phyloP scores from a whole-genome alignment of 1,284 basidiomycete species.

The Somion occarium region DNA sequence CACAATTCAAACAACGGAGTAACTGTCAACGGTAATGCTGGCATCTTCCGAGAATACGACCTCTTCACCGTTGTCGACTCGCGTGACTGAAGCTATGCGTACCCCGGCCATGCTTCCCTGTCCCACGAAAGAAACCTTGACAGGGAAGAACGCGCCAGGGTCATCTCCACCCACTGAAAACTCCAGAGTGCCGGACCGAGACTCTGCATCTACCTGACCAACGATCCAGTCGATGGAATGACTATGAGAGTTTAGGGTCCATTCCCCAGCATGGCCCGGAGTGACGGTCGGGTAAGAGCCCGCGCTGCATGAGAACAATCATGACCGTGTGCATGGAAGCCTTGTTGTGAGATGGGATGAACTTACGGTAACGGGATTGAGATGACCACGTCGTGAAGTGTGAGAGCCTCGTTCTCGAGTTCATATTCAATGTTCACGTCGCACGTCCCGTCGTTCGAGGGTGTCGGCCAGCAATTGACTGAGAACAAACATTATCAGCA shows the following conservation, averaged over 20 bases:
- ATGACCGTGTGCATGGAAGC: slow-evolving; percentile 1
- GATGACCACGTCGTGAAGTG: slow-evolving; percentile 82
- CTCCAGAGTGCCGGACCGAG: slow-evolving; percentile 77
- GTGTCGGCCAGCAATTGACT: slow-evolving; percentile 97
- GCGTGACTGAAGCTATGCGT: slow-evolving; percentile 51
- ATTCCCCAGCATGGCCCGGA: slow-evolving; percentile 65
- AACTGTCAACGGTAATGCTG: slow-evolving; percentile 69
- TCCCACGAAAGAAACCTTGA: slow-evolving; percentile 78
- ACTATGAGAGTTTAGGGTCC: slow-evolving; percentile 74
- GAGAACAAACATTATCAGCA: slow-evolving; percentile 7
- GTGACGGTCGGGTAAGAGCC: slow-evolving; percentile 86
- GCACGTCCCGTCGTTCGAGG: slow-evolving; percentile 83
- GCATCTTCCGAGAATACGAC: slow-evolving; percentile 78
- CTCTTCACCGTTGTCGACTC: slow-evolving; percentile 55
- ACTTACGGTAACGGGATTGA: slow-evolving; percentile 89
- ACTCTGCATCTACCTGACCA: slow-evolving; percentile 52
- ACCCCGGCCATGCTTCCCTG: slow-evolving; percentile 77
- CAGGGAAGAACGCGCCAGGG: slow-evolving; percentile 87
- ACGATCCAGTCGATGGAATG: slow-evolving; percentile 86
- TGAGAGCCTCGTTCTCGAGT: slow-evolving; percentile 80
- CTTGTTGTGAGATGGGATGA: background rate
- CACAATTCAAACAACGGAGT: slow-evolving; percentile 32
- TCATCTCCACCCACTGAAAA: slow-evolving; percentile 87
- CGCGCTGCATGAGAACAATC: slow-evolving; percentile 37
- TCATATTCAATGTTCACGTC: slow-evolving; percentile 98